phyloP scores from a whole-genome alignment of 1,139 yeast species.

The Debaryomyces coudertii region DNA sequence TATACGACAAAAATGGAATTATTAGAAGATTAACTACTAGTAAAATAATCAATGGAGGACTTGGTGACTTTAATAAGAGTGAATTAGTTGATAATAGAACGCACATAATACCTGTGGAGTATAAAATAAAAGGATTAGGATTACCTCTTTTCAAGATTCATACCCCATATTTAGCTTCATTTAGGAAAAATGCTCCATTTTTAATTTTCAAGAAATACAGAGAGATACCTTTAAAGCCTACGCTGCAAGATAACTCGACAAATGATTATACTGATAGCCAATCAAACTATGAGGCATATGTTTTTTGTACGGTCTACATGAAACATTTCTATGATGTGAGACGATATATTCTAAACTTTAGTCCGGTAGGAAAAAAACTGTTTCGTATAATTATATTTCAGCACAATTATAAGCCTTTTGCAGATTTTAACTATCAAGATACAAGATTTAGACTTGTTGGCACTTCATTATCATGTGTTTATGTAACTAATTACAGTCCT shows the following conservation, averaged over 20 bases:
- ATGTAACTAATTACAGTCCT: constrained; percentile 37
- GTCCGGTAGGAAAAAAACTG: constrained; percentile 18
- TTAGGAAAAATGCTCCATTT: constrained; percentile 42
- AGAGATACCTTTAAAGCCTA: constrained; percentile 36
- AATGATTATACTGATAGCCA: constrained; percentile 16
- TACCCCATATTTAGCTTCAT: constrained; percentile 40
- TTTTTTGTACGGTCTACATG: constrained; percentile 37
- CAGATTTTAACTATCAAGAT: constrained; percentile 41
- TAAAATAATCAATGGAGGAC: constrained; percentile 14
- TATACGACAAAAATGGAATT: constrained; percentile 30
- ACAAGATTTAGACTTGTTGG: constrained; percentile 48
- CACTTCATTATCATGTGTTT: constrained; percentile 35
- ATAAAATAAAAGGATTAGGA: constrained; percentile 37
- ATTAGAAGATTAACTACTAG: constrained; percentile 20
- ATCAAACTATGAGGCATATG: constrained; percentile 35
- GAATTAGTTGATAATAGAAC: constrained; percentile 31
- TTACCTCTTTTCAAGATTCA: constrained; percentile 42
- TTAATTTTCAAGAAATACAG: constrained; percentile 35
- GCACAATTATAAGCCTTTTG: constrained; percentile 41
- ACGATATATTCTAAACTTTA: constrained; percentile 35
- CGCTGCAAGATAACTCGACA: constrained; percentile 11
- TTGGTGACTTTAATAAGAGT: constrained; percentile 2
- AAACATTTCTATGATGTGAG: constrained; percentile 33
- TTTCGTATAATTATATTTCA: constrained; percentile 38
- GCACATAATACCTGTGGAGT: constrained; percentile 39